Conservation (phyloP, 805 yeast species). For the Candida broadrunensis region DNA sequence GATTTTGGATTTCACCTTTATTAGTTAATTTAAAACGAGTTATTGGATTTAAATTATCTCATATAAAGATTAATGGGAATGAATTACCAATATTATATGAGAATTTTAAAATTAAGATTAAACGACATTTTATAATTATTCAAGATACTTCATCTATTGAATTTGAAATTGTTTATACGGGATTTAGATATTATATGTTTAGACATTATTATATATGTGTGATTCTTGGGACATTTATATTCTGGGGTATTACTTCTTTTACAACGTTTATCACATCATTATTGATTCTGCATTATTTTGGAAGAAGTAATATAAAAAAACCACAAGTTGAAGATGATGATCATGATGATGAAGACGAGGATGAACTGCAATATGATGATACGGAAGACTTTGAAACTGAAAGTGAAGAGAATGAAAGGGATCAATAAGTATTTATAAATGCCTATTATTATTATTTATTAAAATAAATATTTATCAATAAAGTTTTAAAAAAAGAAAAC, state of each 20-base stretch:
- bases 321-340: neutral
- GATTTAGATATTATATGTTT: slow-evolving; percentile 39
- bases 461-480: no score
- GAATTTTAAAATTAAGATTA: neutral
- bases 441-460: no score
- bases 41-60: neutral
- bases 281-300: slow-evolving; percentile 11
- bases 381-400: neutral
- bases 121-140: neutral
- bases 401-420: neutral
- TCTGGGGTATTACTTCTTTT: slow-evolving; percentile 33
- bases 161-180: slow-evolving; percentile 37
- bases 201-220: slow-evolving; percentile 30
- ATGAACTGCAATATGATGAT: neutral
- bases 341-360: neutral
- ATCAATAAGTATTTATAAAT: no score
- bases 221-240: slow-evolving; percentile 31
- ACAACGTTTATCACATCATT: slow-evolving; percentile 26
- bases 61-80: neutral
- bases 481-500: no score
- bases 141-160: slow-evolving; percentile 8
- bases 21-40: slow-evolving; percentile 9
- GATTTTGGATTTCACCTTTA: slow-evolving; percentile 36
- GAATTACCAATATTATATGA: no score
- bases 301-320: no score